phyloP scores from a whole-genome alignment of 208 protist species.

The Trypanosoma cruzi region DNA sequence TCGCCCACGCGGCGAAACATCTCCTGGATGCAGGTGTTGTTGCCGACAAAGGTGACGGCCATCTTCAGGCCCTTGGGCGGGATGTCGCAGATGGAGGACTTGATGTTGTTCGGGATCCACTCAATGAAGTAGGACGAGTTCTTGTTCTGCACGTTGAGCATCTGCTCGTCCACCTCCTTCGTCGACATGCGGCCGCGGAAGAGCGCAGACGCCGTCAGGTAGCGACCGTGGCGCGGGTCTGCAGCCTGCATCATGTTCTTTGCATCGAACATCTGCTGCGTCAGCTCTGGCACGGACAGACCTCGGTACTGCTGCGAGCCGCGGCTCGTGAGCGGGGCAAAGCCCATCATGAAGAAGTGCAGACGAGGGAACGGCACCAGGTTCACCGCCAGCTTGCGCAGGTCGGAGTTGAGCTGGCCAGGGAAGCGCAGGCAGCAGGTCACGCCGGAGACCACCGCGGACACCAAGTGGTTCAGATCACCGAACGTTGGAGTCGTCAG shows the following conservation, averaged over 20 bases:
- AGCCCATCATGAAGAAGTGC: slow-evolving; percentile 99
- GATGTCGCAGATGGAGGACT: slow-evolving; percentile 92
- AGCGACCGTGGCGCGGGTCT: slow-evolving; percentile 60
- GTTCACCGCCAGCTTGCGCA: slow-evolving; percentile 98
- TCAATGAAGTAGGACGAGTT: slow-evolving; percentile 96
- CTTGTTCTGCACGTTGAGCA: slow-evolving; percentile 96
- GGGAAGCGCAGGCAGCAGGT: slow-evolving; percentile 98
- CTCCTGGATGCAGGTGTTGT: slow-evolving; percentile 95
- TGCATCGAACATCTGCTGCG: slow-evolving; percentile 98
- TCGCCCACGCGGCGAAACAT: slow-evolving; percentile 94
- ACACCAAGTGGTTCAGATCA: slow-evolving; percentile 98
- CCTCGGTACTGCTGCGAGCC: slow-evolving; percentile 88
- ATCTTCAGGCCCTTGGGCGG: slow-evolving; percentile 94
- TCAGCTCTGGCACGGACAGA: slow-evolving; percentile 95
- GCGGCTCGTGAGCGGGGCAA: slow-evolving; percentile 94
- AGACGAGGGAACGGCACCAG: slow-evolving; percentile 98
- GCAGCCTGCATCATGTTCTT: slow-evolving; percentile 98
- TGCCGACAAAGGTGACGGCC: slow-evolving; percentile 95
- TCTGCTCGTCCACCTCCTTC: slow-evolving; percentile 98
- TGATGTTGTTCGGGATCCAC: slow-evolving; percentile 77
- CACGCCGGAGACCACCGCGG: slow-evolving; percentile 94
- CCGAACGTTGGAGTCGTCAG: slow-evolving; percentile 96
- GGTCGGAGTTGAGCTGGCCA: slow-evolving; percentile 97
- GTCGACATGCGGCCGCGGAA: slow-evolving; percentile 96
- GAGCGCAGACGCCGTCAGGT: slow-evolving; percentile 82